phyloP scores from a whole-genome alignment of 345 rosid genomes.

The Gynandropsis gynandra region DNA sequence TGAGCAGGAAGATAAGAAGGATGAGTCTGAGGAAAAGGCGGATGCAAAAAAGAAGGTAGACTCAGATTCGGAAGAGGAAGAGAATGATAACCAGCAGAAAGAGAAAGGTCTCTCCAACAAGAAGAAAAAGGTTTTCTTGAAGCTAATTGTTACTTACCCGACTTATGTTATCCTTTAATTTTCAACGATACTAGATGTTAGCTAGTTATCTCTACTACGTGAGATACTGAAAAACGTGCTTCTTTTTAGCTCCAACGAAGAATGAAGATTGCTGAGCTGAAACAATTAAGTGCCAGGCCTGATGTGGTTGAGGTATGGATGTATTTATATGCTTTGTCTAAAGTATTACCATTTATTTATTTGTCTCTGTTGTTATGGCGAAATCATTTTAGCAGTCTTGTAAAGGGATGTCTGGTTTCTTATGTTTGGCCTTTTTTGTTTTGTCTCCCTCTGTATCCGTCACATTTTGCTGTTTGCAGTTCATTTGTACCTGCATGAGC shows the following conservation, averaged over 20 bases:
- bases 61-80: constrained; percentile 77
- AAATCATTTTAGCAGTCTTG: neutral
- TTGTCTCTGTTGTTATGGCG: neutral
- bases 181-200: no score
- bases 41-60: constrained; percentile 57
- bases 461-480: no score
- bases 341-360: neutral
- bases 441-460: no score
- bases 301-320: constrained; percentile 88
- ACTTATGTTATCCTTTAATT: neutral
- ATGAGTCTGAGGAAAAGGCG: constrained; percentile 56
- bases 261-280: constrained; percentile 92
- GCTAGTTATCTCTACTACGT: neutral
- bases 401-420: no score
- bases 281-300: constrained; percentile 90
- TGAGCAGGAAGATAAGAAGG: constrained; percentile 56
- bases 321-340: neutral
- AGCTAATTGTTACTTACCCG: neutral
- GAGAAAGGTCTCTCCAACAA: constrained; percentile 73
- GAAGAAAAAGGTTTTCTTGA: constrained; percentile 53
- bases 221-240: constrained; percentile 4
- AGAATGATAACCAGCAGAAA: constrained; percentile 55
- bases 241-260: constrained; percentile 71
- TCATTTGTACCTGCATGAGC: no score
- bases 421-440: no score